Conservation (phyloP, 495 filamentous ascomycete species). For the Aspergillus mulundensis region DNA sequence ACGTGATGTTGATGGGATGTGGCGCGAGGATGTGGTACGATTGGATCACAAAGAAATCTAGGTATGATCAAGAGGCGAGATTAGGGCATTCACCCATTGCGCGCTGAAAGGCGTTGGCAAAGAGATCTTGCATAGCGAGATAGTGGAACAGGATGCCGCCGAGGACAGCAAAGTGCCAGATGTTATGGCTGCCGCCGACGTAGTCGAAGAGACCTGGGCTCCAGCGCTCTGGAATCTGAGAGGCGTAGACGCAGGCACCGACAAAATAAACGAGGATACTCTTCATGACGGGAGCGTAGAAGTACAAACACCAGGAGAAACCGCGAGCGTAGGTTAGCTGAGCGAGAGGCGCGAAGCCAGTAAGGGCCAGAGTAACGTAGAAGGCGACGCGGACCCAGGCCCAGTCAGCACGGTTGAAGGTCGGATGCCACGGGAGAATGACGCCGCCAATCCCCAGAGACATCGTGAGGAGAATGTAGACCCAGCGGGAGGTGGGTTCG, state of each 20-base stretch:
- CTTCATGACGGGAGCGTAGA: constrained; percentile 87
- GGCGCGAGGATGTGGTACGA: not conserved
- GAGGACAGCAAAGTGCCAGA: constrained; percentile 95
- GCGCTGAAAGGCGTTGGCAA: constrained; percentile 74
- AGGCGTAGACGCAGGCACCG: constrained; percentile 87
- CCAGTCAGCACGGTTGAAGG: constrained; percentile 90
- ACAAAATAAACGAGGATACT: constrained; percentile 78
- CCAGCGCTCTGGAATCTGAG: constrained; percentile 90
- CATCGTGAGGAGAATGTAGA: constrained; percentile 80
- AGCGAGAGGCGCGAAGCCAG: constrained; percentile 82
- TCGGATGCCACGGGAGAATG: constrained; percentile 93
- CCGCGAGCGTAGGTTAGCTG: constrained; percentile 78
- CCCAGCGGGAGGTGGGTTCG: constrained; percentile 81
- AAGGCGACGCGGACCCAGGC: constrained; percentile 88
- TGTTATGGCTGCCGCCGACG: constrained; percentile 88
- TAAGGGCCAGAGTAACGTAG: constrained; percentile 83
- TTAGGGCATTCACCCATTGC: constrained; percentile 55
- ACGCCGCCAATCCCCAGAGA: constrained; percentile 80
- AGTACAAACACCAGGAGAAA: constrained; percentile 67
- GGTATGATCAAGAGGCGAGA: constrained; percentile 10
- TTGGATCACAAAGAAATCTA: not conserved
- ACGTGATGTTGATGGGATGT: not conserved
- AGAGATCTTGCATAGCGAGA: constrained; percentile 91
- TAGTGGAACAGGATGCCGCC: constrained; percentile 98
- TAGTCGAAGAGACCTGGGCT: constrained; percentile 91